Evolutionary conservation across 192 early-diverging fungal species (phyloP), one percentile per base, ranked within the genome.

Genomic region (Anaeromyces robustus): DNA sequence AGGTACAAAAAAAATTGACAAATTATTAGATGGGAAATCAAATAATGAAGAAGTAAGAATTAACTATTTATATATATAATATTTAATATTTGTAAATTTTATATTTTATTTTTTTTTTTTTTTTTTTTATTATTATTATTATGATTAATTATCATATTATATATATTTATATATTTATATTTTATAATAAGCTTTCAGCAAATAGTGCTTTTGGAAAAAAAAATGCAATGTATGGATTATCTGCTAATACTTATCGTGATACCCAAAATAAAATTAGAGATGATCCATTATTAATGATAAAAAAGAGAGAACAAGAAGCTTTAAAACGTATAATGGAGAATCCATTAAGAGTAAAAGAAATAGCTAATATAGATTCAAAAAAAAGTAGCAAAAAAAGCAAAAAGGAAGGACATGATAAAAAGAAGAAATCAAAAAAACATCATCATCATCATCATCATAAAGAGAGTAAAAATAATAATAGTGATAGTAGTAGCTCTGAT

Each of bases 221-320:
- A 78, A 80, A 80, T 28, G 83, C 84, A 18, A 81, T 82, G 12
- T 90, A 90, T 80, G 89, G 89, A 29, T 28, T 84, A 77, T 82
- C 81, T 77, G 96, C 95, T 29, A 96, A 96, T 83, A 93, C 87
- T 30, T 84, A 91, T 52, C 87, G 92, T 13, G 97, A 99, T 81
- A 87, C 92, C 19, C 89, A 92, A 80, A 86, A 92, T 77, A 99
- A 99, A 83, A 89, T 94, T 29, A 83, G 96, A 78, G 96, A 98
- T 83, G 97, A 99, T 85, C 97, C 97, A 12, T 83, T 99, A 80
- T 85, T 96, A 29, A 90, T 90, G 17, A 98, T 99, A 81, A 95
- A 96, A 84, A 88, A 92, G 80, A 87, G 92, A 34, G 95, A 99
- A 83, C 95, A 96, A 80, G 91, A 87, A 13, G 89, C 92, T 28